Conservation (phyloP, 495 filamentous ascomycete species). For the Aspergillus wentii region DNA sequence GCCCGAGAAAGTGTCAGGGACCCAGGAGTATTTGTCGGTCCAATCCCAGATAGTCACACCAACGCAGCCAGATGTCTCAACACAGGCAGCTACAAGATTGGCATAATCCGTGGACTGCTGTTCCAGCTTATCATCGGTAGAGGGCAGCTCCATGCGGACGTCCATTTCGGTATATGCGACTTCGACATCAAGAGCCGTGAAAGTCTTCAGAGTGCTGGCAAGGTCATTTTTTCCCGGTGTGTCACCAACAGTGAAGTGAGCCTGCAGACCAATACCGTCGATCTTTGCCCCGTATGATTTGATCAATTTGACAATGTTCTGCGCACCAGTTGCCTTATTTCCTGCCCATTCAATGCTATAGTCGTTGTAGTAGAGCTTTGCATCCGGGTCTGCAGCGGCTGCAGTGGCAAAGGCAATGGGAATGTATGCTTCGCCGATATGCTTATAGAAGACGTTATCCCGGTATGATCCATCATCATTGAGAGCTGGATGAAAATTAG, state of each 20-base stretch:
- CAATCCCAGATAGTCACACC: slow-evolving; percentile 68
- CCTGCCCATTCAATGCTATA: slow-evolving; percentile 60
- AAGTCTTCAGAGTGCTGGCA: slow-evolving; percentile 43
- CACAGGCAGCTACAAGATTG: slow-evolving; percentile 53
- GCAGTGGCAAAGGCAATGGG: slow-evolving; percentile 45
- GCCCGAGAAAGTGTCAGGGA: slow-evolving; percentile 49
- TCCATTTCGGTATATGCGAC: slow-evolving; percentile 62
- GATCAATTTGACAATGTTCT: slow-evolving; percentile 49
- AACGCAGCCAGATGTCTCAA: slow-evolving; percentile 52
- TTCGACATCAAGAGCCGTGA: slow-evolving; percentile 49
- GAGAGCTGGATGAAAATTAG: slow-evolving; percentile 23
- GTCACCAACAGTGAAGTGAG: slow-evolving; percentile 54
- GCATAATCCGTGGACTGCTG: slow-evolving; percentile 57
- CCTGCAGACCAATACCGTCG: slow-evolving; percentile 62
- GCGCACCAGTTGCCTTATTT: slow-evolving; percentile 40
- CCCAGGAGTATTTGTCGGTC: slow-evolving; percentile 58
- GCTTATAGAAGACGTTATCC: slow-evolving; percentile 33
- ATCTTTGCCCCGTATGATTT: slow-evolving; percentile 49
- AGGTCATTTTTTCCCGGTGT: slow-evolving; percentile 44
- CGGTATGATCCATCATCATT: slow-evolving; percentile 45
- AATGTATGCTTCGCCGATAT: slow-evolving; percentile 39
- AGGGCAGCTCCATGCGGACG: slow-evolving; percentile 49
- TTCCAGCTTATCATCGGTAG: slow-evolving; percentile 36
- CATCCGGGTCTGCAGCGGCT: slow-evolving; percentile 38
- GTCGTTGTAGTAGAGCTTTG: slow-evolving; percentile 63